Base-by-base conservation (phyloP, 176 grass and related monocot species). In the Avena insularis region DNA sequence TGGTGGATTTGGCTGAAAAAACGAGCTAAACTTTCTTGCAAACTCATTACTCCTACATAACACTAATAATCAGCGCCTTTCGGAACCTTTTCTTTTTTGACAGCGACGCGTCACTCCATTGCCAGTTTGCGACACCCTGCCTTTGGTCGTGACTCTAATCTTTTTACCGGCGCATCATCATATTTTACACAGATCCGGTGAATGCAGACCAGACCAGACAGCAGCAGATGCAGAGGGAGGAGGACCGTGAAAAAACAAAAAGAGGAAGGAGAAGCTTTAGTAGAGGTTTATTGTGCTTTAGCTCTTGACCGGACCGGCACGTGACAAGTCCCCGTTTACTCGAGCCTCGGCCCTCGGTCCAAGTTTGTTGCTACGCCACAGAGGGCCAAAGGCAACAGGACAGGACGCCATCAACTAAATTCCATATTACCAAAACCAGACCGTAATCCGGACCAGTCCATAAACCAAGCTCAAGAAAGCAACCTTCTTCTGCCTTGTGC, bases 241-340 rank as follows among this genome's bases (percentile, higher is more conserved):
- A 35, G 64, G 29, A 54, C 5, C 35, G 80, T 82, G 15, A 27
- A 69, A 35, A 51, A 48, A 67, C 14, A 48, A 63, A 36, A 80
- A 72, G 21, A 50, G 14, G 62, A 23, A 55, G 47, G 31, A 75
- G 72, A 50, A 51, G 43, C 43, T 38, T 82, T 71, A 83, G 65
- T 71, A 83, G 65, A 51, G 75, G 66, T 6, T 48, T 70, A 27
- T 29, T 63, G 66, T 84, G 87, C 48, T 85, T 73, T 61, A 87
- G 46, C 50, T 87, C 80, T 49, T 80, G 38, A 51, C 23, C 45
- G 17, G 78, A 66, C 25, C 8, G 2, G 55, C 54, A 62, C 1
- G 51, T 87, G n/a, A 60, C 57, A 79, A 55, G 71, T 54, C 82
- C 43, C 55, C n/a, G 63, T 65, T 81, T 87, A 73, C 74, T 84